phyloP scores from a whole-genome alignment of 306 rosid species.

The Cucumis cinereus region DNA sequence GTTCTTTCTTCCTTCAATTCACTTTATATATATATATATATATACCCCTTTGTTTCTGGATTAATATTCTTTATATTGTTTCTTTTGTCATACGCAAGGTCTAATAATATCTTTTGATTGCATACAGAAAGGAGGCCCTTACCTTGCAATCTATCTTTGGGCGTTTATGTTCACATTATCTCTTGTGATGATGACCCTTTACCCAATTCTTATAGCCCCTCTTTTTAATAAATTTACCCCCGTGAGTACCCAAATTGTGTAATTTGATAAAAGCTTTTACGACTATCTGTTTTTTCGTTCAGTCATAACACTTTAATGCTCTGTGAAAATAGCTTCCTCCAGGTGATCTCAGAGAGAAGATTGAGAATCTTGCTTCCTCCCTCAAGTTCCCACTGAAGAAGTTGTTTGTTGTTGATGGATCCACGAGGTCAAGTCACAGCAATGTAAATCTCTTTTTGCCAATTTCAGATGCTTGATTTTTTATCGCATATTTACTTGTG shows the following conservation, averaged over 20 bases:
- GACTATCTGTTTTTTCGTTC: background rate
- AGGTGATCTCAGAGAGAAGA: slow-evolving; percentile 81
- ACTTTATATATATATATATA: background rate
- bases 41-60: background rate
- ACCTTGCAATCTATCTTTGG: slow-evolving; percentile 97
- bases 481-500: background rate
- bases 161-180: slow-evolving; percentile 82
- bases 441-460: slow-evolving; percentile 48
- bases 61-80: background rate
- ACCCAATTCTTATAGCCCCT: slow-evolving; percentile 89
- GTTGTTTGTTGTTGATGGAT: slow-evolving; percentile 92
- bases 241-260: slow-evolving; percentile 36
- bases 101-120: background rate
- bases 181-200: slow-evolving; percentile 90
- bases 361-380: slow-evolving; percentile 81
- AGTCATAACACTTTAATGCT: slow-evolving; percentile 11
- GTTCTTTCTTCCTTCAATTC: background rate
- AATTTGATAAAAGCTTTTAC: background rate
- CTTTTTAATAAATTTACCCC: slow-evolving; percentile 93
- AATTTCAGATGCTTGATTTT: slow-evolving; percentile 4
- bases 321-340: slow-evolving; percentile 63
- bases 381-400: slow-evolving; percentile 87
- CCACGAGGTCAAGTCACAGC: slow-evolving; percentile 98
- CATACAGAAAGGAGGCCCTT: slow-evolving; percentile 97
- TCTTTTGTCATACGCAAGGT: background rate